These are phyloP conservation scores for Agaricales sp. DNA, from an alignment of 1,284 basidiomycete genomes.

Conservation along the genomic window DNA sequence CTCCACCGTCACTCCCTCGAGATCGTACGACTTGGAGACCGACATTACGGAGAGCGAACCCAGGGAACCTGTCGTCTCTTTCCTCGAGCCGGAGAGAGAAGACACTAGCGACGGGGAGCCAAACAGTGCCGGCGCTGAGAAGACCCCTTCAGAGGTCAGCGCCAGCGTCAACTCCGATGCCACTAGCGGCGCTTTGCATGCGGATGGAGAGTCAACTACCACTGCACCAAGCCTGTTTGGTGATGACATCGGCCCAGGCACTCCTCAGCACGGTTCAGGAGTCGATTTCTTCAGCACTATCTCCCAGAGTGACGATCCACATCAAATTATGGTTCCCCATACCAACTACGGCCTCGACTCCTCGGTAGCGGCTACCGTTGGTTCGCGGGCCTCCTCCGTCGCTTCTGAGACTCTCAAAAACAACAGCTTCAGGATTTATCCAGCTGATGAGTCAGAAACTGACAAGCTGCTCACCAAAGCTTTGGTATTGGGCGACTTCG, in stretches of 20 bases:
- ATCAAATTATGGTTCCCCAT: constrained; percentile 64
- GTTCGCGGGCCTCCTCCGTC: constrained; percentile 78
- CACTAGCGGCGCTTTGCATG: constrained; percentile 42
- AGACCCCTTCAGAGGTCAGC: constrained; percentile 69
- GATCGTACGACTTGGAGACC: constrained; percentile 27
- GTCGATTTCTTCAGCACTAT: constrained; percentile 89
- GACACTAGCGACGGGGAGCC: constrained; percentile 26
- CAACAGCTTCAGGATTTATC: constrained; percentile 90
- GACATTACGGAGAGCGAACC: constrained; percentile 31
- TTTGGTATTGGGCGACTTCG: constrained; percentile 90
- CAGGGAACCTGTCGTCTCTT: constrained; percentile 68
- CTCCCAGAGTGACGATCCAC: constrained; percentile 41
- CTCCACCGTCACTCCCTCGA: constrained; percentile 7
- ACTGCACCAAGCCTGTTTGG: constrained; percentile 85
- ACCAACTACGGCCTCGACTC: constrained; percentile 73
- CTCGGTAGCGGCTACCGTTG: constrained; percentile 84
- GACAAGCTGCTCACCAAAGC: constrained; percentile 90
- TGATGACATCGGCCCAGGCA: constrained; percentile 56
- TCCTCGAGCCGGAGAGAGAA: constrained; percentile 56
- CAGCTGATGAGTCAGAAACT: constrained; percentile 78
- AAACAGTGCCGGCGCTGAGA: constrained; percentile 35
- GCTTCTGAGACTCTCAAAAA: constrained; percentile 65
- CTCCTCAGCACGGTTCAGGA: constrained; percentile 52
- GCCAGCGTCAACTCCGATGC: constrained; percentile 52
- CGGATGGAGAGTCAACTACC: constrained; percentile 69